Percentiles rank a stretch among this genome's conserved stretches.
phyloP scores from a whole-genome alignment of 495 filamentous ascomycete species.

The Neurospora sublineolata region DNA sequence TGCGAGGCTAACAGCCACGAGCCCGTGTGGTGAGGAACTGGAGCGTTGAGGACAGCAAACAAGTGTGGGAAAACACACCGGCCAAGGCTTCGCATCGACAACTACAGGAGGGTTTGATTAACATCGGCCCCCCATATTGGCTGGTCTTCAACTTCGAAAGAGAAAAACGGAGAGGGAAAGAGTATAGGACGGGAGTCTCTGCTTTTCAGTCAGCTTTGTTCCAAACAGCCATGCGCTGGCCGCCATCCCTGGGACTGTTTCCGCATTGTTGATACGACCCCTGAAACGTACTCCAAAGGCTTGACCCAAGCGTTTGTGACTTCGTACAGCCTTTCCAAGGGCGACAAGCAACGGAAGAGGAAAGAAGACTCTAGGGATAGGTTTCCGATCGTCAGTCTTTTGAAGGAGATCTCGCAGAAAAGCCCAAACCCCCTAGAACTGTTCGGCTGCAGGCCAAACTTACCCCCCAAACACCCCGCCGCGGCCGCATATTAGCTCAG shows the following conservation, averaged over 20 bases:
- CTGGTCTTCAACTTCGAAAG: background rate
- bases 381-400: conserved; percentile 8
- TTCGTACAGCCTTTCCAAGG: conserved; percentile 1
- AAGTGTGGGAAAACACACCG: background rate
- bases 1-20: background rate
- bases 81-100: background rate
- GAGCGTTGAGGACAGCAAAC: background rate
- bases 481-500: background rate
- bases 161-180: background rate
- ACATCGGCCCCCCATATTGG: background rate
- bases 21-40: background rate
- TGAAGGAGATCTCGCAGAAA: conserved; percentile 17
- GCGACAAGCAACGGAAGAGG: background rate
- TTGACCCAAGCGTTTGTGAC: conserved; percentile 11
- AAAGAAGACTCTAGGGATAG: conserved; percentile 5
- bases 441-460: background rate
- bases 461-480: background rate
- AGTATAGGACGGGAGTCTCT: background rate
- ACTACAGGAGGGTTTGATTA: background rate
- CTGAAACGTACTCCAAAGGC: conserved; percentile 22
- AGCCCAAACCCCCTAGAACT: conserved; percentile 5
- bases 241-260: conserved; percentile 5
- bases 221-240: conserved; percentile 16
- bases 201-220: conserved; percentile 2
- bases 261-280: conserved; percentile 29